phyloP scores from a whole-genome alignment of 2,329 filamentous ascomycete species.

The Fusarium musae region DNA sequence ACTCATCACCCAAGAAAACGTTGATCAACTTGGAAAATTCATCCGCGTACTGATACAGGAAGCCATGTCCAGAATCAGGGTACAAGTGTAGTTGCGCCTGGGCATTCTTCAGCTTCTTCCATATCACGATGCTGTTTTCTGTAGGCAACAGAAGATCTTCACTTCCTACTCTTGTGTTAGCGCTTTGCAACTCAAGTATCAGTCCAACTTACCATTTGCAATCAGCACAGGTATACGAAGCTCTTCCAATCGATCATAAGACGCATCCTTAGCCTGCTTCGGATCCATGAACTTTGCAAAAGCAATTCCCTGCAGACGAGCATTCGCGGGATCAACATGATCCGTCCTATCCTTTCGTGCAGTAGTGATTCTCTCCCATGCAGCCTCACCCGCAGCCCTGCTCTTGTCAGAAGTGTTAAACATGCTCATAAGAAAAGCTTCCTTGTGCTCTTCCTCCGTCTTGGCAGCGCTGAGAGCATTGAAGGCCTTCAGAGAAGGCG shows the following conservation, averaged over 20 bases:
- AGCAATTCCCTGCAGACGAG: slow-evolving; percentile 47
- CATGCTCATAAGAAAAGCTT: slow-evolving; percentile 49
- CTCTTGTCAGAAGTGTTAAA: slow-evolving; percentile 49
- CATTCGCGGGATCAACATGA: slow-evolving; percentile 42
- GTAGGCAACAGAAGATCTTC: slow-evolving; percentile 51
- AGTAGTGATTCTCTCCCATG: slow-evolving; percentile 50
- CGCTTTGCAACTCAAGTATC: too few relatives aligned
- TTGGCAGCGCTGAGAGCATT: slow-evolving; percentile 47
- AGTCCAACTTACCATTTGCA: slow-evolving; percentile 49
- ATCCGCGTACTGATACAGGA: slow-evolving; percentile 49
- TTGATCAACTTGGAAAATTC: slow-evolving; percentile 49
- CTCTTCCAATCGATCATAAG: slow-evolving; percentile 49
- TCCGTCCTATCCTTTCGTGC: slow-evolving; percentile 42
- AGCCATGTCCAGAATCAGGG: slow-evolving; percentile 52
- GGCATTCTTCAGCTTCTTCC: slow-evolving; percentile 48
- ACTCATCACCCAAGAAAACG: slow-evolving; percentile 43
- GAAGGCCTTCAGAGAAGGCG: slow-evolving; percentile 48
- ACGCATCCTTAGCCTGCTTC: slow-evolving; percentile 47
- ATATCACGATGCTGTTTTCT: slow-evolving; percentile 53
- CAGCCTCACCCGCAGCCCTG: slow-evolving; percentile 46
- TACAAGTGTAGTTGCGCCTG: slow-evolving; percentile 50
- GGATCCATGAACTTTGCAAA: slow-evolving; percentile 52
- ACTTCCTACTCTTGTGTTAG: slow-evolving; percentile 41
- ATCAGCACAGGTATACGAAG: slow-evolving; percentile 52
- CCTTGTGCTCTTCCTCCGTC: slow-evolving; percentile 48